Evolutionary conservation across 768 basidiomycete genomes (phyloP), one percentile per base, ranked within the genome.

Genomic region (Pleurotus pulmonarius): DNA sequence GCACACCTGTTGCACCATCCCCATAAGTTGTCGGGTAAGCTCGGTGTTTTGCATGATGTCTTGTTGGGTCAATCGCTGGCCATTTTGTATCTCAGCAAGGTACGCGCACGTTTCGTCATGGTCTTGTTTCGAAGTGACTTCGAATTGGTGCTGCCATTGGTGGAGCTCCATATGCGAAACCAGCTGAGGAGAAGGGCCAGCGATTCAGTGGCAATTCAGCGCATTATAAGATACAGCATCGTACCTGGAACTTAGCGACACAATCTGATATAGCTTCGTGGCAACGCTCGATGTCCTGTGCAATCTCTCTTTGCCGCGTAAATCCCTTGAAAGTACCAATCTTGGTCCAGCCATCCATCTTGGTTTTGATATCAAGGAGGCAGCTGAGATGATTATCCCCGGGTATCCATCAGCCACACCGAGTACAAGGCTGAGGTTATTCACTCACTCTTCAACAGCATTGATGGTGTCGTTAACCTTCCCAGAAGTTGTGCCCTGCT

Each of bases 1-100:
- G 58, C 63, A 40, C 29, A 80, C 82, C 58, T 72, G 69, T 63
- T 84, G 82, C 74, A 83, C 76, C 60, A 82, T 60, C 8, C 54
- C 49, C 81, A 83, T 82, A 47, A 83, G 68, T 29, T 68, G 58
- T 38, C 64, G 66, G 29, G 80, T 63, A 58, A 75, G 70, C 16
- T 67, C 66, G n/a, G 64, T 56, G 45, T 71, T 68, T 38, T 71
- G 72, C 49, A 64, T 58, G 29, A 75, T 61, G 29, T 68, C 63
- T 39, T 67, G 68, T 8, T 66, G 65, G 5, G 72, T 66, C 46
- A 59, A 41, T 5, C 8, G 3, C 49, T 61, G 58, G 11, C 49
- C 46, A 56, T 78, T 74, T 56, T 71, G 63, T 47, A 83, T 74
- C 48, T 76, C 74, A 25, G 76, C 72, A 3, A 84, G 69, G 52